Evolutionary conservation across 495 filamentous ascomycete species (phyloP), one percentile per base, ranked within the genome.

Genomic region (Aspergillus nanangensis): DNA sequence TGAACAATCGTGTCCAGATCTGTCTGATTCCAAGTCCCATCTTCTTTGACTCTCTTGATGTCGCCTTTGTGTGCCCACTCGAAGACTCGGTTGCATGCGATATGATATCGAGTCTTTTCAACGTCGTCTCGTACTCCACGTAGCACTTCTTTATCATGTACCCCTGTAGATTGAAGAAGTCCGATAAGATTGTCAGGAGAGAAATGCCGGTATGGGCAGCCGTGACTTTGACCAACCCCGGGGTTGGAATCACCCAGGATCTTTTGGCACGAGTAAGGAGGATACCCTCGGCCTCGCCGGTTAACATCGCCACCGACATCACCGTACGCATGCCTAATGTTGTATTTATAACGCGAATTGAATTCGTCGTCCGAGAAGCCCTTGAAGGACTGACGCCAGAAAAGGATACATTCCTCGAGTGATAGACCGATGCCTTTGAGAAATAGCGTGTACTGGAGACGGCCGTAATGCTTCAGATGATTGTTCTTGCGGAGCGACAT

Each of bases 41-140:
- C 77, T 25, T 97, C 92, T 67, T 88, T 93, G 43, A 90, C 92
- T 58, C 81, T 83, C 67, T 88, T 90, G 45, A 99, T 80, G 60
- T 96, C 88, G n/a, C 67, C 74, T 64, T 85, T 88, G 66, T 97
- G 91, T 14, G 81, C 64, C 55, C 81, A 81, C 54, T 99, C 94
- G 63, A 97, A 99, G 8, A 99, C 93, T 11, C 90, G 73, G 66
- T 96, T 99, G 67, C 94, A 99, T 34, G 93, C 94, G 60, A 97
- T 87, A 62, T 99, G 94, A 53, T 82, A 99, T 52, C 92, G 82
- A 57, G 85, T 84, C 58, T 82, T 88, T 38, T 86, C 87, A 54
- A 92, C 86, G 60, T 99, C 94, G 61, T 95, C 87, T 53, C 81
- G 82, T 10, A 97, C 89, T 8, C 82, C 86, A 43, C 82, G 80